Conservation (phyloP, 140 eudicot species). For the Artemisia princeps region DNA sequence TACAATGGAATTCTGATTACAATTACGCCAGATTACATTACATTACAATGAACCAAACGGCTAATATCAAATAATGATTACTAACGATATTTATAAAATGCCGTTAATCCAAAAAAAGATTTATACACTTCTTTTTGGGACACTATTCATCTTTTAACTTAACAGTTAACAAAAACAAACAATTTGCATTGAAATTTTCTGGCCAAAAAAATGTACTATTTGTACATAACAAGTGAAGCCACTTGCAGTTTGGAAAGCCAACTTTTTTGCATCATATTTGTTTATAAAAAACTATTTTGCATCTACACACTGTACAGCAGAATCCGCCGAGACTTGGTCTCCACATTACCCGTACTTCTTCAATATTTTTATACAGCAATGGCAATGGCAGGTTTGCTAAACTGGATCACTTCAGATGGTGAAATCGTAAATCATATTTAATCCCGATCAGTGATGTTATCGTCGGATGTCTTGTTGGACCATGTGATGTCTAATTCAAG, state of each 20-base stretch:
- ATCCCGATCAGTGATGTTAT: conserved; percentile 13
- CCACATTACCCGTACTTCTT: too few species aligned
- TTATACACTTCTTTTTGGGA: neutral
- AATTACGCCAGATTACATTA: too few species aligned
- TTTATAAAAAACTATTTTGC: conserved; percentile 21
- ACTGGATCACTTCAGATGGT: conserved; percentile 8
- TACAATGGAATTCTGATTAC: too few species aligned
- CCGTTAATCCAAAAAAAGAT: neutral
- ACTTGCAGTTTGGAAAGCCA: conserved; percentile 18
- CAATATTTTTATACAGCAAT: too few species aligned
- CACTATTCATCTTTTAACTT: neutral
- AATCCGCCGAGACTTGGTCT: neutral
- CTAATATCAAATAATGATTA: too few species aligned
- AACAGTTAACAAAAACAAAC: neutral
- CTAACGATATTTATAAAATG: too few species aligned
- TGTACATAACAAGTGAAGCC: conserved; percentile 18
- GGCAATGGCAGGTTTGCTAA: neutral
- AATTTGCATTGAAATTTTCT: neutral
- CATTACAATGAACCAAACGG: too few species aligned
- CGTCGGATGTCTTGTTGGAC: conserved; percentile 49
- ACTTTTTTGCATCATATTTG: conserved; percentile 17
- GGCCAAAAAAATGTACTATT: conserved; percentile 13
- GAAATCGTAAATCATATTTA: conserved; percentile 16
- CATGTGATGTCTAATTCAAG: conserved; percentile 72
- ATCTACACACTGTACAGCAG: conserved; percentile 26